Base-by-base conservation (phyloP, 371 early-diverging fungal species). In the Mucor mucedo region DNA sequence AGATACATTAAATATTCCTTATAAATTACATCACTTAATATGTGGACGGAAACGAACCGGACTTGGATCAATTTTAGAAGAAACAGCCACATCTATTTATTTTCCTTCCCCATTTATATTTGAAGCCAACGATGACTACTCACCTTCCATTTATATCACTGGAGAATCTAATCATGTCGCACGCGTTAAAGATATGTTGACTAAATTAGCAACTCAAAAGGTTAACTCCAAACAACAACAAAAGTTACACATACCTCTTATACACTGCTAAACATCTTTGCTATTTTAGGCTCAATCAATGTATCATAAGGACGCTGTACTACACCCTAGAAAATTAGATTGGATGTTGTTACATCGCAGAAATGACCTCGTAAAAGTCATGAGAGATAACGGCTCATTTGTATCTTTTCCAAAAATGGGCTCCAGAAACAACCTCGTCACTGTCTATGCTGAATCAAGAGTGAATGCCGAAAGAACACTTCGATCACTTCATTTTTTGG, bases 381-480 rank as follows among this genome's bases (percentile, higher is more conserved):
- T 91, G 91, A 72, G 76, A 48, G 92, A 93, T 69, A 92, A 93
- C 72, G 93, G 85, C 27, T 54, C 62, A 7, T 62, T 62, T 32
- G 42, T 62, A 28, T 44, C 49, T 10, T 62, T 62, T 55, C 62
- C 62, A 48, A 62, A 55, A 35, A 62, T 91, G 48, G 92, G 91
- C 2, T 83, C 84, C 48, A 74, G 80, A 1, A 63, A 66, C 13
- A 82, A 79, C 48, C 70, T 78, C 11, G 77, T 90, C 48, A 79
- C 79, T 29, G 84, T 87, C 30, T 84, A 81, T 70, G 94, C 91
- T 28, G 90, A 89, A 63, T 85, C 87, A 53, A 68, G 77, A 32
- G 88, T 91, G 5, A 89, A 89, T 72, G 85, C 91, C n/a, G 90
- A 89, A 60, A 78, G 94, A 14, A 88, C 92, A 8, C 76, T 90